Evolutionary conservation across 164 flowering plant species (phyloP), one percentile per base, ranked within the genome.

Genomic region (Sedum album): DNA sequence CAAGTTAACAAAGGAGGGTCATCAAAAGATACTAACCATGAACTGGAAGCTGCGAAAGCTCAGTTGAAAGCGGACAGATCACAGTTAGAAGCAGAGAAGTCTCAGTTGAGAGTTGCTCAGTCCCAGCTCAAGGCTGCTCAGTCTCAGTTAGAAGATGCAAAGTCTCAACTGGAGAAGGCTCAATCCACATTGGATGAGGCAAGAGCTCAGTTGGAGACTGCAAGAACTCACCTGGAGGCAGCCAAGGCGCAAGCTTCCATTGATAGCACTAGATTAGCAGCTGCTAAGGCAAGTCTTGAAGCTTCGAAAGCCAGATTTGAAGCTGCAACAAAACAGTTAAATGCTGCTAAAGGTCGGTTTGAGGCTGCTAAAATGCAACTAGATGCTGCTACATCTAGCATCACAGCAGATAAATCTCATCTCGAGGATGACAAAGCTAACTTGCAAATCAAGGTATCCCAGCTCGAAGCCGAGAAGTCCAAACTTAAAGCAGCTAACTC

Each of bases 61-160:
- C 60, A 53, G 26, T 23, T 53, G 60, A 53, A 53, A 8, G 60
- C 60, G 1, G 60, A 53, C 14, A 23, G 30, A 53, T 8, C 23
- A 13, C 60, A 53, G 28, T 23, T 53, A 30, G 60, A 53, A 30
- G 60, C 60, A 53, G 60, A 53, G 30, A 53, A 53, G 28, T 21
- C 60, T 53, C 60, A 53, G 23, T 13, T 53, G 60, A 53, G 60
- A 23, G 28, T 53, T 53, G 60, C 28, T 23, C 60, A 53, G 60
- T 53, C 60, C 60, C 60, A 53, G 60, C 26, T 53, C 28, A 53
- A 53, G 60, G 30, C 60, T 21, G 60, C 60, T 53, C 60, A 23
- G 60, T 23, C 60, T 23, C 60, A 53, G 13, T 14, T 53, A 7
- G 60, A 53, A 53, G 60, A 53, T 9, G 60, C 60, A 10, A 53